Percentiles rank a stretch among this genome's conserved stretches.
These are phyloP conservation scores for Persicaria tinctoria DNA, from an alignment of 148 eudicot genomes.

Conservation along the genomic window DNA sequence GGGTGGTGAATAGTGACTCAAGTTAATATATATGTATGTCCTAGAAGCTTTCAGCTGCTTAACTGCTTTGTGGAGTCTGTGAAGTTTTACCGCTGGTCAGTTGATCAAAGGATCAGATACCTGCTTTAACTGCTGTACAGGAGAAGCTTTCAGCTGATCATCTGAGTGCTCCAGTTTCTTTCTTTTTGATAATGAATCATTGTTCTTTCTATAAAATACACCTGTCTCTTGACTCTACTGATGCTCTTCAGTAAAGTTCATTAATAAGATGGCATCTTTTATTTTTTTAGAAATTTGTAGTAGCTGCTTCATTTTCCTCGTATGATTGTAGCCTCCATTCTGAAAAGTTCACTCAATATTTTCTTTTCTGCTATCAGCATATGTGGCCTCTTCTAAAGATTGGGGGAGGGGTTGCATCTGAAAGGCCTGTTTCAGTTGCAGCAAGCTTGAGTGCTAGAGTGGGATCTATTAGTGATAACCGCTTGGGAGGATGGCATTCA, in stretches of 20 bases:
- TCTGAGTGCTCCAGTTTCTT: background rate
- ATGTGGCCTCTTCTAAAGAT: conserved; percentile 89
- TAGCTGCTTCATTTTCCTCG: background rate
- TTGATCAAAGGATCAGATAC: background rate
- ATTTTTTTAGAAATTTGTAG: background rate
- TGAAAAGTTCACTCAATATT: background rate
- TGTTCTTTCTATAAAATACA: background rate
- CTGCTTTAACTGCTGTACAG: background rate
- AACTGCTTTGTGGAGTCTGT: no score
- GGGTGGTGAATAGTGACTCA: background rate
- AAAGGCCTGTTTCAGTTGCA: conserved; percentile 58
- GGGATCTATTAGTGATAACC: conserved; percentile 86
- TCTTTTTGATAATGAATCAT: background rate
- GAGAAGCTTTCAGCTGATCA: background rate
- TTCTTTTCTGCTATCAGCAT: conserved; percentile 37
- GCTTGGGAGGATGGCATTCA: conserved; percentile 93
- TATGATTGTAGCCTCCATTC: background rate
- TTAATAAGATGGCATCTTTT: background rate
- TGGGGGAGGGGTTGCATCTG: conserved; percentile 58
- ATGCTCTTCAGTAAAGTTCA: background rate
- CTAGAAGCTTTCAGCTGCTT: no score
- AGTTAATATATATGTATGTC: background rate
- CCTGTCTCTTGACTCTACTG: background rate
- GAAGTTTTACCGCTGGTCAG: background rate
- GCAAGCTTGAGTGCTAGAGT: conserved; percentile 96